These are phyloP conservation scores for Penicillium argentinense DNA, from an alignment of 495 filamentous ascomycete genomes.

Conservation along the genomic window DNA sequence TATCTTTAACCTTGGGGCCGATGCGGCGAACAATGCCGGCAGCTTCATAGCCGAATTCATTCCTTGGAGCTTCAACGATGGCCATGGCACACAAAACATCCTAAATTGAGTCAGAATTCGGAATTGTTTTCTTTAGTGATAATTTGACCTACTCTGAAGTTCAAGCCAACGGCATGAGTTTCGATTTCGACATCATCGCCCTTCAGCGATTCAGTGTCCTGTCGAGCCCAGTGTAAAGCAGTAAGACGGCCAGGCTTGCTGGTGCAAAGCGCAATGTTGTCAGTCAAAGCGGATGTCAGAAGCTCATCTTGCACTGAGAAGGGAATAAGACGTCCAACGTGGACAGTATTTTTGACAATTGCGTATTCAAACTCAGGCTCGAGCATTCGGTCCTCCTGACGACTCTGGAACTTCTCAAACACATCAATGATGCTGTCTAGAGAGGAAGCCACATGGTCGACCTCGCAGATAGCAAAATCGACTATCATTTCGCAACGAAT, in stretches of 20 bases:
- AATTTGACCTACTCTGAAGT: constrained; percentile 27
- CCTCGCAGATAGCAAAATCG: constrained; percentile 44
- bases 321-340: constrained; percentile 24
- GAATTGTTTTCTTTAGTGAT: neutral
- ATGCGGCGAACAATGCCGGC: constrained; percentile 37
- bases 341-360: constrained; percentile 7
- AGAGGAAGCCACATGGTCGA: constrained; percentile 23
- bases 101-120: constrained; percentile 6
- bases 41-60: constrained; percentile 40
- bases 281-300: neutral
- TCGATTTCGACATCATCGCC: constrained; percentile 33
- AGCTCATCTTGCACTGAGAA: constrained; percentile 17
- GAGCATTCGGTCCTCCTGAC: constrained; percentile 16
- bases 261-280: constrained; percentile 11
- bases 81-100: constrained; percentile 41
- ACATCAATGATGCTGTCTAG: constrained; percentile 15
- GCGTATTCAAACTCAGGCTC: neutral
- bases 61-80: constrained; percentile 26
- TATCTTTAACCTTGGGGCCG: constrained; percentile 21
- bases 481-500: constrained; percentile 39
- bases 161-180: constrained; percentile 23
- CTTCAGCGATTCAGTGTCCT: constrained; percentile 5
- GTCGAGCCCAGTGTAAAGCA: constrained; percentile 49
- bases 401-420: constrained; percentile 32
- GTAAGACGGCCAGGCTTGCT: constrained; percentile 20